These are phyloP conservation scores for Chloroidium sp. DNA, from an alignment of 163 green algal genomes.

Conservation along the genomic window DNA sequence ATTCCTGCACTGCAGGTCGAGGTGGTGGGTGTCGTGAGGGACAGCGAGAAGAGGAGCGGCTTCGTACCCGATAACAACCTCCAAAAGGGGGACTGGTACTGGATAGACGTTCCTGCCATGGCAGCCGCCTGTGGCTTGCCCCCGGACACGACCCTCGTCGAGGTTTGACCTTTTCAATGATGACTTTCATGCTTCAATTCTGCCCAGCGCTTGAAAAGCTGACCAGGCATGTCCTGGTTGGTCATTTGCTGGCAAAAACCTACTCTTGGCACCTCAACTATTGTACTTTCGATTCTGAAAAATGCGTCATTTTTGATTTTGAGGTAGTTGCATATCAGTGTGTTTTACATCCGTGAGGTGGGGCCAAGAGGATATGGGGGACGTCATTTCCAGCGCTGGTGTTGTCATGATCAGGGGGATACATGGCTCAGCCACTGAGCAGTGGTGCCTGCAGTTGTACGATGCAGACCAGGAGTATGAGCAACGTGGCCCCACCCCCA, in stretches of 20 bases:
- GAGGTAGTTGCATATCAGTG: neutral
- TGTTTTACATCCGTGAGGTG: neutral
- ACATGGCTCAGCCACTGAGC: neutral
- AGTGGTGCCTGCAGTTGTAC: constrained; percentile 1
- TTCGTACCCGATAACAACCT: constrained; percentile 63
- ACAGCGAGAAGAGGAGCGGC: constrained; percentile 39
- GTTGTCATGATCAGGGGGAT: neutral
- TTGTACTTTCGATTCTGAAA: too few species aligned
- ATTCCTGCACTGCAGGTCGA: constrained; percentile 3
- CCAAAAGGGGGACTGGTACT: constrained; percentile 46
- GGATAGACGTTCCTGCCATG: constrained; percentile 45
- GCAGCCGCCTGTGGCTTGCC: constrained; percentile 32
- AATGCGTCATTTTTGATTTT: neutral
- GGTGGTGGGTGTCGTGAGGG: constrained; percentile 35
- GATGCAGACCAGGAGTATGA: neutral
- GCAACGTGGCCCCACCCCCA: constrained; percentile 4
- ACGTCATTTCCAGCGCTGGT: too few species aligned
- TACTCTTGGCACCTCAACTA: too few species aligned
- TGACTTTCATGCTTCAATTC: neutral
- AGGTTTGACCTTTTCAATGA: constrained; percentile 15
- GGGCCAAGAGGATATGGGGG: neutral
- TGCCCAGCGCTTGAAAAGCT: neutral
- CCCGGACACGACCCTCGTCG: constrained; percentile 40
- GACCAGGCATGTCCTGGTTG: neutral
- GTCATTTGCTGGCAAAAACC: neutral